Conservation (phyloP, 768 basidiomycete species). For the Coprinellus aureogranulatus region DNA sequence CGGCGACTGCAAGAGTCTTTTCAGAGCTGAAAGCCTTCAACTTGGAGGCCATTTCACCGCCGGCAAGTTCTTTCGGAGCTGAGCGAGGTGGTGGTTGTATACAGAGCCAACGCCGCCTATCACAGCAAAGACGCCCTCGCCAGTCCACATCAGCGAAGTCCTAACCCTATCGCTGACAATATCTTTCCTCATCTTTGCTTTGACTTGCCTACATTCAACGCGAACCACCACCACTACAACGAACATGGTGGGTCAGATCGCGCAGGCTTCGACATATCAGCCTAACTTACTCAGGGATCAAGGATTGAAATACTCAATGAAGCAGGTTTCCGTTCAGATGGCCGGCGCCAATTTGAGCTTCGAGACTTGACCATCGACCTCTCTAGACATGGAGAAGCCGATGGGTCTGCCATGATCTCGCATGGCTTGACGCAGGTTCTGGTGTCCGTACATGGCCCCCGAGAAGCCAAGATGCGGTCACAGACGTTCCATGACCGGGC, state of each 20-base stretch:
- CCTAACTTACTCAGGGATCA: conserved; percentile 34
- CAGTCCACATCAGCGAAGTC: too few species aligned
- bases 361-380: conserved; percentile 80
- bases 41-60: too few species aligned
- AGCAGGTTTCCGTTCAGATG: conserved; percentile 88
- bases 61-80: too few species aligned
- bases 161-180: too few species aligned
- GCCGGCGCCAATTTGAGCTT: conserved; percentile 88
- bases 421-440: conserved; percentile 91
- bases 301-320: conserved; percentile 78
- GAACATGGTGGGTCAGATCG: conserved; percentile 17
- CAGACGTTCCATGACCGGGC: conserved; percentile 86
- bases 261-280: conserved; percentile 3
- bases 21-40: too few species aligned
- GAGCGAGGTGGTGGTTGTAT: too few species aligned
- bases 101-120: too few species aligned
- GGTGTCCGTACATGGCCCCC: conserved; percentile 87
- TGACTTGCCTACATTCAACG: background rate
- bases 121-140: too few species aligned
- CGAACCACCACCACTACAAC: background rate
- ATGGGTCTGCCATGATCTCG: conserved; percentile 79
- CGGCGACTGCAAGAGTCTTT: too few species aligned
- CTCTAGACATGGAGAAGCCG: conserved; percentile 69
- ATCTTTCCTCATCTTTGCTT: background rate
- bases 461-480: conserved; percentile 81